Conservation (phyloP, 192 early-diverging fungal genomes). For the Umbelopsis ramanniana region DNA sequence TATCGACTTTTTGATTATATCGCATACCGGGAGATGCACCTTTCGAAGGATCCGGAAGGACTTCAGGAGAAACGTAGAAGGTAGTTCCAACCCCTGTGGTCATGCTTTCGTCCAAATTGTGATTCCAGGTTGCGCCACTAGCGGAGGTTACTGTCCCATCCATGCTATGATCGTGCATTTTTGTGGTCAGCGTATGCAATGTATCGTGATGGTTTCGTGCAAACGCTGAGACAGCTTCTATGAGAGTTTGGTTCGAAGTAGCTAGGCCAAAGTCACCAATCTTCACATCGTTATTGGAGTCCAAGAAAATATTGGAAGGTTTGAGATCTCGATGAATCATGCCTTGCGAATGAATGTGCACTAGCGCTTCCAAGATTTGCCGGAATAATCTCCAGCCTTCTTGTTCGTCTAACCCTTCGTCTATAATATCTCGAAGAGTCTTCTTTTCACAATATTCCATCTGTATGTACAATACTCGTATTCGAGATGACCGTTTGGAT, state of each 20-base stretch:
- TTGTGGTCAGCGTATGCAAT: slow-evolving; percentile 43
- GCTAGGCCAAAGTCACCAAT: slow-evolving; percentile 83
- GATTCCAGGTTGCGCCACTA: slow-evolving; percentile 8
- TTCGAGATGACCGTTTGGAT: slow-evolving; percentile 28
- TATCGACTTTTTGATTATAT: slow-evolving; percentile 84
- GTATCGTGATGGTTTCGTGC: slow-evolving; percentile 41
- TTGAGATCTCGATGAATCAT: slow-evolving; percentile 94
- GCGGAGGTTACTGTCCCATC: background rate
- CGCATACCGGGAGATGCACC: slow-evolving; percentile 46
- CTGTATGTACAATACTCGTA: slow-evolving; percentile 87
- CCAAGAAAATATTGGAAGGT: slow-evolving; percentile 82
- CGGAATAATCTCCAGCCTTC: slow-evolving; percentile 83
- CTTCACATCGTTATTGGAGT: slow-evolving; percentile 61
- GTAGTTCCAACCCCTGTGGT: slow-evolving; percentile 89
- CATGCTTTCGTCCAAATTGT: slow-evolving; percentile 59
- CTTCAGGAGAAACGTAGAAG: slow-evolving; percentile 83
- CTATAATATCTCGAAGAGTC: slow-evolving; percentile 84
- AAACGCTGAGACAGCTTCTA: slow-evolving; percentile 29
- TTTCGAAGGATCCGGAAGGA: slow-evolving; percentile 58
- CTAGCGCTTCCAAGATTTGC: slow-evolving; percentile 90
- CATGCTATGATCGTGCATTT: slow-evolving; percentile 15
- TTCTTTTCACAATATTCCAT: slow-evolving; percentile 99
- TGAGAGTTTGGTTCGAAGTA: slow-evolving; percentile 49
- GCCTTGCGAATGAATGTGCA: slow-evolving; percentile 86
- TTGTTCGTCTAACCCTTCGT: slow-evolving; percentile 76